Conservation (phyloP, 2,329 filamentous ascomycete genomes). For the Pseudopithomyces maydicus region DNA sequence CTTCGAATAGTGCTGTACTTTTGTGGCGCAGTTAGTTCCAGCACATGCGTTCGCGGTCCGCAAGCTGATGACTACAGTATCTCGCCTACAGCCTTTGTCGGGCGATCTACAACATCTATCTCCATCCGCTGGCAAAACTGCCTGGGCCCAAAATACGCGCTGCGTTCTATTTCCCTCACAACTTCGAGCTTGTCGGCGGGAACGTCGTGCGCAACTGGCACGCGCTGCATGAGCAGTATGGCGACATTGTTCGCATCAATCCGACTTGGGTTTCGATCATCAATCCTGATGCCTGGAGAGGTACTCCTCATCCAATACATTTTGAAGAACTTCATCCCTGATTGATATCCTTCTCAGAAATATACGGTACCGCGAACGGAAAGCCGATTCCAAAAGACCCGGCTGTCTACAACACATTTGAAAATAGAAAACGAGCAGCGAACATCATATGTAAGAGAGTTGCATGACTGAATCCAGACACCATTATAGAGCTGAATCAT, state of each 20-base stretch:
- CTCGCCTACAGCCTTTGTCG: constrained; percentile 8
- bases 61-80: constrained; percentile 7
- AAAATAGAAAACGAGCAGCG: background rate
- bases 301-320: background rate
- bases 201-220: constrained; percentile 6
- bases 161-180: constrained; percentile 19
- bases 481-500: background rate
- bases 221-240: constrained; percentile 10
- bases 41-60: background rate
- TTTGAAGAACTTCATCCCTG: background rate
- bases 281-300: constrained; percentile 19
- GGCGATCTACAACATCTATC: constrained; percentile 40
- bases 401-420: constrained; percentile 10
- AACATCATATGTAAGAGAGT: constrained; percentile 14
- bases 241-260: constrained; percentile 9
- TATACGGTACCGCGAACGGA: constrained; percentile 15
- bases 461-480: background rate
- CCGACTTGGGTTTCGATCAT: constrained; percentile 11
- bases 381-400: constrained; percentile 17
- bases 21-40: background rate
- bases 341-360: constrained; percentile 3
- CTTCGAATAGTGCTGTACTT: background rate
- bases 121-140: constrained; percentile 46
- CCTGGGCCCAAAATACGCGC: constrained; percentile 45
- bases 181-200: constrained; percentile 18